Percentiles rank a stretch among this genome's conserved stretches.
Conservation (phyloP, 1,139 yeast genomes). For the Diutina mesorugosa region DNA sequence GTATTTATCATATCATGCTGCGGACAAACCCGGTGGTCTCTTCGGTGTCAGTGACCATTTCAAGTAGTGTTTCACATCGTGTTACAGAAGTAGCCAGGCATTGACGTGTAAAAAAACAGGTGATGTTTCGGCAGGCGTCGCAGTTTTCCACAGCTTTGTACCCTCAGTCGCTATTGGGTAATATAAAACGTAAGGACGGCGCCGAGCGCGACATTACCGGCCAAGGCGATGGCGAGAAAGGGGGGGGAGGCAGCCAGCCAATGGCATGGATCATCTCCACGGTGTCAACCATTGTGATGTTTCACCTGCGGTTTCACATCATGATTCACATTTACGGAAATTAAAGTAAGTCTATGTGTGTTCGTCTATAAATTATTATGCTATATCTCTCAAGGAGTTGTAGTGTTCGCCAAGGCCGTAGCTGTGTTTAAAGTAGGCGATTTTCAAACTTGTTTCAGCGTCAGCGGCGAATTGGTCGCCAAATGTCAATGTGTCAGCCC, state of each 20-base stretch:
- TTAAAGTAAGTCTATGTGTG: not conserved
- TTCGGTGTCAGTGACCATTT: too few species aligned
- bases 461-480: conserved; percentile 23
- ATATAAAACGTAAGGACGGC: too few species aligned
- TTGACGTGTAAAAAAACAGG: too few species aligned
- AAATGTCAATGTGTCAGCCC: conserved; percentile 32
- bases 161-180: too few species aligned
- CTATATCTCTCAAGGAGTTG: conserved; percentile 38
- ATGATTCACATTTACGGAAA: not conserved
- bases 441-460: conserved; percentile 36
- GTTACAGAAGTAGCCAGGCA: too few species aligned
- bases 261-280: too few species aligned
- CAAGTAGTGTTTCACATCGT: too few species aligned
- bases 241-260: too few species aligned
- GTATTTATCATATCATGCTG: too few species aligned
- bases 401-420: conserved; percentile 94
- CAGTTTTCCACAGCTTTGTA: too few species aligned
- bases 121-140: too few species aligned
- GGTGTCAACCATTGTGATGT: not conserved
- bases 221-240: not conserved
- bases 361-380: not conserved
- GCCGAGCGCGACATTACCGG: not conserved
- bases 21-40: not conserved
- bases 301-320: not conserved
- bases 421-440: conserved; percentile 76